Conservation (phyloP, 805 yeast species). For the Peterozyma toletana region DNA sequence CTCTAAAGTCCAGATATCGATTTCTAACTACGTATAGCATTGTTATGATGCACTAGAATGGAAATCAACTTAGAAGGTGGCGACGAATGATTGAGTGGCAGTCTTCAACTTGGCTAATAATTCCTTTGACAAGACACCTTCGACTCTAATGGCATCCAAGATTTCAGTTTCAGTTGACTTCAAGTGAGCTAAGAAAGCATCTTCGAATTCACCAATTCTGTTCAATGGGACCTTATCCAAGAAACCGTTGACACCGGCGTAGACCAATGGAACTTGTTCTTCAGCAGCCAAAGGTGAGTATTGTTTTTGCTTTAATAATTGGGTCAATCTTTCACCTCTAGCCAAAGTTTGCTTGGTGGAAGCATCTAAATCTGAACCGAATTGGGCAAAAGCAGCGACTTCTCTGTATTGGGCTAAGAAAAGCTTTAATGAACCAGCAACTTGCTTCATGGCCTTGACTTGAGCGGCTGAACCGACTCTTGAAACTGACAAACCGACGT, state of each 20-base stretch:
- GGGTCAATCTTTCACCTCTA: slow-evolving; percentile 99
- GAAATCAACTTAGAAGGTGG: slow-evolving; percentile 58
- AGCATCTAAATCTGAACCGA: slow-evolving; percentile 99
- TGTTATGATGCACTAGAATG: not conserved
- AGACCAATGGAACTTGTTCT: slow-evolving; percentile 97
- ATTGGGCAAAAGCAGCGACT: slow-evolving; percentile 99
- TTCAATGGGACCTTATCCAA: slow-evolving; percentile 80
- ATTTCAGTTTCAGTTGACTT: slow-evolving; percentile 84
- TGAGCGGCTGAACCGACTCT: slow-evolving; percentile 99
- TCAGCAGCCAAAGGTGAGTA: slow-evolving; percentile 95
- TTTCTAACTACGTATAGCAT: too few species aligned
- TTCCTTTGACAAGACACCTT: slow-evolving; percentile 90
- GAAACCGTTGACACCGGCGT: slow-evolving; percentile 99
- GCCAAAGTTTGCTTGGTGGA: slow-evolving; percentile 97
- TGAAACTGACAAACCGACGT: slow-evolving; percentile 99
- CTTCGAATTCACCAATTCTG: slow-evolving; percentile 87
- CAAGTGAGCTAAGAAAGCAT: slow-evolving; percentile 85
- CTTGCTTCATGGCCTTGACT: slow-evolving; percentile 99
- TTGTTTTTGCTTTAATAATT: slow-evolving; percentile 96
- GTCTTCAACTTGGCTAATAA: slow-evolving; percentile 78
- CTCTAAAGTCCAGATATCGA: too few species aligned
- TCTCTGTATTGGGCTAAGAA: slow-evolving; percentile 99
- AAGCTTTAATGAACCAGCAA: slow-evolving; percentile 99
- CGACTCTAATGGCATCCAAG: slow-evolving; percentile 74
- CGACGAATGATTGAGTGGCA: slow-evolving; percentile 88